Percentiles rank a stretch among this genome's conserved stretches.
Evolutionary conservation across 345 rosid genomes (phyloP).

Genomic region (Euclidium syriacum): DNA sequence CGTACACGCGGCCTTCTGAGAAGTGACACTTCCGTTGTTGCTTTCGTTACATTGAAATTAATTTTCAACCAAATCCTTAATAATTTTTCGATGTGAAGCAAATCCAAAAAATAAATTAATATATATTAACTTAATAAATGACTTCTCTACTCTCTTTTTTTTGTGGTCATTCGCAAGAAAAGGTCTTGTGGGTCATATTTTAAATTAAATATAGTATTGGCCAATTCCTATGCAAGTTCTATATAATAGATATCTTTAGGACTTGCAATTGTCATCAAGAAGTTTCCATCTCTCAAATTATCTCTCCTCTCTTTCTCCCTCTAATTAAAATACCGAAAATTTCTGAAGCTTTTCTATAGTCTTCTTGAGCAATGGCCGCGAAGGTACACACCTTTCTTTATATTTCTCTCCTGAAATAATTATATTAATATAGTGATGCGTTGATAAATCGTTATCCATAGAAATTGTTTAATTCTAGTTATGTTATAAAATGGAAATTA

Average conservation of each 20-base stretch:
- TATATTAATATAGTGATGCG: not conserved
- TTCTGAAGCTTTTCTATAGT: not conserved
- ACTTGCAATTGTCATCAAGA: constrained; percentile 14
- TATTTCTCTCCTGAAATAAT: not conserved
- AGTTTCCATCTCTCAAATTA: not conserved
- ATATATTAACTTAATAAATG: no score
- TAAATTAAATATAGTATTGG: no score
- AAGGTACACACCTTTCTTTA: not conserved
- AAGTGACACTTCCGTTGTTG: not conserved
- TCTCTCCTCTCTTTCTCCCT: not conserved
- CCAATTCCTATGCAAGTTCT: no score
- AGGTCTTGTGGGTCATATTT: constrained; percentile 4
- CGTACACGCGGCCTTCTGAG: not conserved
- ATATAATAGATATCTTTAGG: not conserved
- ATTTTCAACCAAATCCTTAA: not conserved
- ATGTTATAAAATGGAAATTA: not conserved
- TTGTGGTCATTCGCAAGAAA: not conserved
- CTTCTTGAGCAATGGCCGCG: constrained; percentile 6
- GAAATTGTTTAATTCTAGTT: not conserved
- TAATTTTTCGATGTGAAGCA: no score
- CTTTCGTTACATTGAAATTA: not conserved
- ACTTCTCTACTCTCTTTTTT: not conserved
- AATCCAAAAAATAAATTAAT: not conserved
- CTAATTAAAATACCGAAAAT: not conserved
- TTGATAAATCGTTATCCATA: not conserved